Evolutionary conservation across 2,329 filamentous ascomycete genomes (phyloP).

Genomic region (Coniosporium tulheliwenetii): DNA sequence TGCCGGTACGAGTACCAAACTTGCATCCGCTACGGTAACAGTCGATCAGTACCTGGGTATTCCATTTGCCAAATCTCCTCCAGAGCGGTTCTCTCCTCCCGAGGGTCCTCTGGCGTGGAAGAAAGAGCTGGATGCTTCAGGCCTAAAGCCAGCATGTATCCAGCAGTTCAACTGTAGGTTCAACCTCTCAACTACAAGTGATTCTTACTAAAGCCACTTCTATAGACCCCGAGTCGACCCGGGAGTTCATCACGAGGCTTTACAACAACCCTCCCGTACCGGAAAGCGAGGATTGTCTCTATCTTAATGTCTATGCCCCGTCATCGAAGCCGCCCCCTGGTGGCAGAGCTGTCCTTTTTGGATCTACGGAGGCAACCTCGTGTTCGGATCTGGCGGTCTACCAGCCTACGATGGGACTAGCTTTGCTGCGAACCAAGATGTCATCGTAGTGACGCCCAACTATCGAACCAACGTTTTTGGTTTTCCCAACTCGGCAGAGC

Average conservation of each 20-base stretch:
- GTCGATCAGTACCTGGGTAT: conserved; percentile 8
- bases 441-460: conserved; percentile 8
- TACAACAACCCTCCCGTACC: conserved; percentile 15
- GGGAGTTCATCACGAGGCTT: conserved; percentile 12
- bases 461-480: conserved; percentile 9
- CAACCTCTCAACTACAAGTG: too few species aligned
- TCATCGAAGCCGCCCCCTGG: neutral
- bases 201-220: neutral
- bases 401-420: conserved; percentile 14
- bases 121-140: conserved; percentile 4
- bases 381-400: conserved; percentile 15
- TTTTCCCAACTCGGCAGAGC: conserved; percentile 11
- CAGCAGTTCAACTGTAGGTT: conserved; percentile 6
- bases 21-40: conserved; percentile 4
- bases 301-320: conserved; percentile 13
- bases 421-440: conserved; percentile 4
- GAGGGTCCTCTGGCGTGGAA: conserved; percentile 3
- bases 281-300: conserved; percentile 18
- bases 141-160: conserved; percentile 6
- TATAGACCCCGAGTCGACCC: conserved; percentile 10
- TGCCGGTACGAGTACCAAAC: conserved; percentile 7
- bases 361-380: conserved; percentile 17
- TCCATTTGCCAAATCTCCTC: conserved; percentile 7
- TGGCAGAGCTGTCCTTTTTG: conserved; percentile 14
- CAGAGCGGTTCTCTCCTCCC: conserved; percentile 8